These are phyloP conservation scores for Magnolia sinica DNA, from an alignment of 164 flowering plant species.

Conservation along the genomic window DNA sequence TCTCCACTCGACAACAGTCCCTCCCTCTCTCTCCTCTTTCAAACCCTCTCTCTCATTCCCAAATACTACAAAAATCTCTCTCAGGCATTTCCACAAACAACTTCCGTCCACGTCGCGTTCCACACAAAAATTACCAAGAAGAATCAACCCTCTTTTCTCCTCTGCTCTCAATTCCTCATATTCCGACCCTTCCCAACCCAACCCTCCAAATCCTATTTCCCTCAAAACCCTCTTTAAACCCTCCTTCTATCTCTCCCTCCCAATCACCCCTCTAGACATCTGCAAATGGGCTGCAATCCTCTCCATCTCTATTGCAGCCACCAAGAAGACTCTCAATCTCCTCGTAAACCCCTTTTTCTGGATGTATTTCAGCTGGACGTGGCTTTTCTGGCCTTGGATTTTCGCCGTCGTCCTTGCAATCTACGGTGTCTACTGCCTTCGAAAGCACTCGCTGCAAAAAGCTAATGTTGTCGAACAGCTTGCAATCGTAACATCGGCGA, in stretches of 20 bases:
- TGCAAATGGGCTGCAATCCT: slow-evolving; percentile 57
- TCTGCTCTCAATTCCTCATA: slow-evolving; percentile 30
- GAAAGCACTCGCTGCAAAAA: slow-evolving; percentile 45
- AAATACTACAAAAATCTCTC: background rate
- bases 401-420: slow-evolving; percentile 49
- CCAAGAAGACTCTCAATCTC: slow-evolving; percentile 48
- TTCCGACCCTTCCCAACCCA: slow-evolving; percentile 22
- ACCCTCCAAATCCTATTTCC: slow-evolving; percentile 23
- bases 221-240: slow-evolving; percentile 35
- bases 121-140: too few species aligned
- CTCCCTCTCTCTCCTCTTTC: background rate
- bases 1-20: background rate
- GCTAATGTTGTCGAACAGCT: slow-evolving; percentile 64
- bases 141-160: slow-evolving; percentile 9
- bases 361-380: slow-evolving; percentile 94
- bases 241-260: slow-evolving; percentile 27
- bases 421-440: slow-evolving; percentile 54
- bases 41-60: background rate
- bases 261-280: slow-evolving; percentile 50
- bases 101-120: background rate
- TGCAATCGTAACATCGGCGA: slow-evolving; percentile 55
- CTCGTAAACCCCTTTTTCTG: slow-evolving; percentile 67
- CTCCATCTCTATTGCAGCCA: slow-evolving; percentile 44
- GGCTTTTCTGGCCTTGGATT: slow-evolving; percentile 93
- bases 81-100: slow-evolving; percentile 11